Base-by-base conservation (phyloP, 305 asterid species). In the Rubia tinctorum region DNA sequence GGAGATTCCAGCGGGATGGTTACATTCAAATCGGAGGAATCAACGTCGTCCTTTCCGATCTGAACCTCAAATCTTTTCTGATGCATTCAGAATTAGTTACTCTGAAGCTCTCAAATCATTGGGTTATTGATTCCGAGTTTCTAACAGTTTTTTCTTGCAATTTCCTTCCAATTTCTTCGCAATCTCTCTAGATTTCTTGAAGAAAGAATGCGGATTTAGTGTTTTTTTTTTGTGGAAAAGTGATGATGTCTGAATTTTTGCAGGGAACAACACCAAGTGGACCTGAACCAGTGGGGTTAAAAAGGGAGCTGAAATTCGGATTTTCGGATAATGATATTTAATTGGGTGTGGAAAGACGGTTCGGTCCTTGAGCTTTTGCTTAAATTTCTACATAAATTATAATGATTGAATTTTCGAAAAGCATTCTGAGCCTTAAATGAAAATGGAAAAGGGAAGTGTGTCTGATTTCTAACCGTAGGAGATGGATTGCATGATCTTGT, bases 51-150 rank as follows among this genome's bases (percentile, higher is more conserved):
- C 71, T 79, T 45, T 39, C 79, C 80, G 69, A 82, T 79, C 73
- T 73, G 55, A 68, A 71, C 17, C 75, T 74, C 80, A 58, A 60
- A 56, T 71, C 73, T 77, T 72, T 77, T 74, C 80, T 74, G 82
- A 80, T 71, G 80, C 82, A 80, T 82, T 69, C 60, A 55, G 60
- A n/a, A n/a, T 17, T 17, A 18, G 25, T 37, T 37, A 6, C 40
- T 37, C 40, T 37, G 40, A 37, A 37, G 40, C 40, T 37, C 60
- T 55, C 25, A n/a, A 55, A 55, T 55, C 60, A 55, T 55, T 55
- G 60, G 60, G n/a, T 55, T 55, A 20, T 55, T n/a, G 20, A 20
- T 12, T n/a, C 20, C 17, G 60, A 55, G 25, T 55, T 22, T 37
- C 40, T 37, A 7, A 37, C 40, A 4, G 40, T 37, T 37, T 37